A percentile compares a stretch with the other conserved stretches of the same genome.
These are phyloP conservation scores for Gentiana dahurica DNA, from an alignment of 257 asterid genomes.

Conservation along the genomic window DNA sequence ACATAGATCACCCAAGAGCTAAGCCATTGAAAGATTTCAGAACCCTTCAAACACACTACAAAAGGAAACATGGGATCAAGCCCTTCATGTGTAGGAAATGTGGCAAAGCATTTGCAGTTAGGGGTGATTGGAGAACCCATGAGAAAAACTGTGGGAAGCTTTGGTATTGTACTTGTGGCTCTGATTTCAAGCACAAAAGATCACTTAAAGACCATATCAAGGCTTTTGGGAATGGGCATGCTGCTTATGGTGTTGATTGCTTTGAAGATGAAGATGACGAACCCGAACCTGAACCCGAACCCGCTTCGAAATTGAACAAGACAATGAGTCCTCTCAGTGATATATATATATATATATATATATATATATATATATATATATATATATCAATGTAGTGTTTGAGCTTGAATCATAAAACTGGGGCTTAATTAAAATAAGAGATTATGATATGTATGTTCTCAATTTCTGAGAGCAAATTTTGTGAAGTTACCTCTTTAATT, in stretches of 20 bases:
- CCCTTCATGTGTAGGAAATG: conserved; percentile 42
- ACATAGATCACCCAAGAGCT: conserved; percentile 38
- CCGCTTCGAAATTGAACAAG: conserved; percentile 39
- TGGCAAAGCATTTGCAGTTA: conserved; percentile 38
- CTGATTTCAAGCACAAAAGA: conserved; percentile 41
- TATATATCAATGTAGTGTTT: too few relatives aligned
- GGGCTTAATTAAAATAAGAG: too few relatives aligned
- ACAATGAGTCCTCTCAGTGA: conserved; percentile 20
- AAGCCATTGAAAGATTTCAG: conserved; percentile 37
- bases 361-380: too few relatives aligned
- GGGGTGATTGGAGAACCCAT: conserved; percentile 50
- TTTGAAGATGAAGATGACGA: conserved; percentile 30
- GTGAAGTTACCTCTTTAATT: too few relatives aligned
- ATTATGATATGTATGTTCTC: too few relatives aligned
- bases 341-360: not conserved
- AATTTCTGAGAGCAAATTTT: too few relatives aligned
- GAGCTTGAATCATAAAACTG: too few relatives aligned
- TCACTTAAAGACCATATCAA: conserved; percentile 41
- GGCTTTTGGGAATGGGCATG: conserved; percentile 39
- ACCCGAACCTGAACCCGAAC: conserved; percentile 33
- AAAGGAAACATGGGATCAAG: conserved; percentile 36
- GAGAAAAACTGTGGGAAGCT: conserved; percentile 43
- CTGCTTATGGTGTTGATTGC: conserved; percentile 29
- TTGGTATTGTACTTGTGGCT: conserved; percentile 44
- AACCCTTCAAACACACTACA: conserved; percentile 41